These are phyloP conservation scores for Chrysochromulina tobinii DNA, from an alignment of 78 protist genomes.

Conservation along the genomic window DNA sequence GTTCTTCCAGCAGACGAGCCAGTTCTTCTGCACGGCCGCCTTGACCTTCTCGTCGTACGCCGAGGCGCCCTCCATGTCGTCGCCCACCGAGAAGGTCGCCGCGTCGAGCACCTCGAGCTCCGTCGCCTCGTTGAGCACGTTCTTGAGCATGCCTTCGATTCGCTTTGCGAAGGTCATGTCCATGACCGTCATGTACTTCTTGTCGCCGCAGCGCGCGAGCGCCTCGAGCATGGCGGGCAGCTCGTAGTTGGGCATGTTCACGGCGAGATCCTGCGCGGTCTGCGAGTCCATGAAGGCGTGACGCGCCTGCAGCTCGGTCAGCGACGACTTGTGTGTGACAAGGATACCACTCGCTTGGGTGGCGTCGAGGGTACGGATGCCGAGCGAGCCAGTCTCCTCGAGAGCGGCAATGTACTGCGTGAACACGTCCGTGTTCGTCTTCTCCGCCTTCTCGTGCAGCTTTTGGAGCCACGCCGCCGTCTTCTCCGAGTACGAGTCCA, in stretches of 20 bases:
- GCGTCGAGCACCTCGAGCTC: too few relatives aligned
- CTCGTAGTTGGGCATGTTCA: background rate
- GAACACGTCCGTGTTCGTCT: too few relatives aligned
- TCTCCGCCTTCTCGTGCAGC: background rate
- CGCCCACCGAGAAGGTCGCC: too few relatives aligned
- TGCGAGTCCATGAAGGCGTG: background rate
- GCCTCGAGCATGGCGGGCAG: background rate
- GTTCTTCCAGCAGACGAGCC: background rate
- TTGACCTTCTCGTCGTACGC: too few relatives aligned
- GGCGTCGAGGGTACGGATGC: too few relatives aligned
- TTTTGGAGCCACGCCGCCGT: background rate
- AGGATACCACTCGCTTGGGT: too few relatives aligned
- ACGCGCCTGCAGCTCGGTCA: background rate
- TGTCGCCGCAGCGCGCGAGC: background rate
- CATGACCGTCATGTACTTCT: background rate
- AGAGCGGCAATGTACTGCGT: background rate
- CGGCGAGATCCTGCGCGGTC: background rate
- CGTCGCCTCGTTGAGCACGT: background rate
- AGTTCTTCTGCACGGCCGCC: background rate
- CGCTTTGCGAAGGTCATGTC: background rate
- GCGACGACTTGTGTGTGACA: background rate
- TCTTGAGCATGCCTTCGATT: background rate
- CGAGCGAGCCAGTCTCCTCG: background rate
- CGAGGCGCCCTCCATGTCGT: too few relatives aligned
- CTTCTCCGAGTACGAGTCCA: background rate